A percentile compares a stretch with the other conserved stretches of the same genome.
Conservation (phyloP, 2,329 filamentous ascomycete species). For the Didymella pinodella region DNA sequence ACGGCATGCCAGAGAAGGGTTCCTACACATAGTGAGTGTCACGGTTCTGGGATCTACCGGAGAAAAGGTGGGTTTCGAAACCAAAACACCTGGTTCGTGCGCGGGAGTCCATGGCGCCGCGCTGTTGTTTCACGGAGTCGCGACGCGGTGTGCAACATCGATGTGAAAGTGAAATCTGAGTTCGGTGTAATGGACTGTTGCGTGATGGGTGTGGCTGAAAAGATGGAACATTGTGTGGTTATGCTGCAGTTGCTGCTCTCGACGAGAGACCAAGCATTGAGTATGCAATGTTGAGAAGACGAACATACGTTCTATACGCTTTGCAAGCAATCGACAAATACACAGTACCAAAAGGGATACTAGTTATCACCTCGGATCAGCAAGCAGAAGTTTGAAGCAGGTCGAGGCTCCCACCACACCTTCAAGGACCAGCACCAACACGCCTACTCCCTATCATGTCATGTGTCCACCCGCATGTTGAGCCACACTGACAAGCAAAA, state of each 20-base stretch:
- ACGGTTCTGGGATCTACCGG: slow-evolving; percentile 13
- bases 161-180: neutral
- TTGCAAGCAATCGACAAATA: neutral
- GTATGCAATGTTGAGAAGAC: neutral
- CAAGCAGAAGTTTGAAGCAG: no score
- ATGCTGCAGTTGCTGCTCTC: neutral
- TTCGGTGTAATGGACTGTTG: slow-evolving; percentile 2
- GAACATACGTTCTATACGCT: neutral
- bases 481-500: slow-evolving; percentile 18
- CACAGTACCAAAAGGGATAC: neutral
- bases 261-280: neutral
- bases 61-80: slow-evolving; percentile 34
- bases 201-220: slow-evolving; percentile 10
- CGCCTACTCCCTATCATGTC: slow-evolving; percentile 1
- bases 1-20: slow-evolving; percentile 8
- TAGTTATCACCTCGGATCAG: neutral
- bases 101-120: slow-evolving; percentile 16
- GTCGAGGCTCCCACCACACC: neutral
- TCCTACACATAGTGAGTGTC: slow-evolving; percentile 24
- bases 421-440: neutral
- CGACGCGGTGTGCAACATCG: slow-evolving; percentile 13
- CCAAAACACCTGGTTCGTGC: slow-evolving; percentile 25
- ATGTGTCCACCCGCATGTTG: neutral
- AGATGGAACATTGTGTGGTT: neutral
- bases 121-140: slow-evolving; percentile 26